A percentile compares a stretch with the other conserved stretches of the same genome.
phyloP scores from a whole-genome alignment of 106 monocot genomes.

The Platanthera guangdongensis region DNA sequence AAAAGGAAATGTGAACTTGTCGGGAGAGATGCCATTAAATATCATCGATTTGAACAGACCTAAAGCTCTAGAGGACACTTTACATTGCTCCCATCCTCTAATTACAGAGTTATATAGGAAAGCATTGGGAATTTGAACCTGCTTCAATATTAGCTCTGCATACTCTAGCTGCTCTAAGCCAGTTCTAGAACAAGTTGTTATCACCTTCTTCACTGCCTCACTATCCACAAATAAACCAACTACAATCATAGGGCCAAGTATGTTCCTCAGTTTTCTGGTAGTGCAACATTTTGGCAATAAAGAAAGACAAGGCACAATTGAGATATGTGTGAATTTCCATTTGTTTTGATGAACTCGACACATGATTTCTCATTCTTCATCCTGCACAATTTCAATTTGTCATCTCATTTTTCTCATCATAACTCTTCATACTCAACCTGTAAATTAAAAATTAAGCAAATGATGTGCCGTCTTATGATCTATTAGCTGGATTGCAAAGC shows the following conservation, averaged over 20 bases:
- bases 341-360: not conserved
- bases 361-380: not conserved
- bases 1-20: constrained; percentile 42
- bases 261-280: constrained; percentile 13
- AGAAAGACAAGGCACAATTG: constrained; percentile 1
- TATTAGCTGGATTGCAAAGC: not conserved
- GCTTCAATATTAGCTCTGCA: constrained; percentile 26
- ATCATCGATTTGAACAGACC: constrained; percentile 32
- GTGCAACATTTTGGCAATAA: constrained; percentile 6
- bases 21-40: constrained; percentile 12
- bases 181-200: constrained; percentile 9
- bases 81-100: constrained; percentile 29
- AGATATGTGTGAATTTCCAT: constrained; percentile 7
- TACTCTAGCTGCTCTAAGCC: constrained; percentile 13
- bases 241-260: constrained; percentile 19
- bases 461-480: not conserved
- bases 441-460: not conserved
- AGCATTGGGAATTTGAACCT: constrained; percentile 15
- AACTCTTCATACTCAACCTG: not conserved
- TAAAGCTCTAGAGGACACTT: constrained; percentile 20
- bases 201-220: constrained; percentile 12
- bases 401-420: constrained; percentile 6
- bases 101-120: constrained; percentile 47
- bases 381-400: not conserved
- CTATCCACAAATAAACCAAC: constrained; percentile 18